Evolutionary conservation across 2,329 filamentous ascomycete genomes (phyloP), one percentile per base, ranked within the genome.

Genomic region (Monilinia fructigena): DNA sequence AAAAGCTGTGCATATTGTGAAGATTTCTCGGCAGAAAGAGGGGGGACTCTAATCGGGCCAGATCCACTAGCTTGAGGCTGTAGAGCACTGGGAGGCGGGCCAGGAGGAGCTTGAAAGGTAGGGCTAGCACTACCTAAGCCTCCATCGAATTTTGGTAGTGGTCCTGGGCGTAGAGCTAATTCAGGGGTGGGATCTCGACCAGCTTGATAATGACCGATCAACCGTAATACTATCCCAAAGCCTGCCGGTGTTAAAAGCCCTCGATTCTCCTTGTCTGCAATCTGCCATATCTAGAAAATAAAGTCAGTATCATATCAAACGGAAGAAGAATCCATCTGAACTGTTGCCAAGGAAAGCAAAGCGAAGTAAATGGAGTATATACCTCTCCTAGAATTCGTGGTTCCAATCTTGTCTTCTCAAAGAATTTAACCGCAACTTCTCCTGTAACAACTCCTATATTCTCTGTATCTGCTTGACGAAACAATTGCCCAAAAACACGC

Each of bases 351-450:
- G 12, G 12, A 58, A 63, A 56, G 28, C 35, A 47, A 40, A 54
- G 3, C 18, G 56, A 63, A 55, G 31, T 35, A 40, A 54, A 23
- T 40, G 35, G 35, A 50, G 12, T 48, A 65, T 71, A 23, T 63
- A 94, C 91, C 86, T 96, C 89, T 78, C 94, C 95, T 68, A 99
- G 84, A 59, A 95, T 84, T 69, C 91, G 88, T 64, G 93, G 92
- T 69, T 94, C 88, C 59, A 99, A 83, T 72, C 91, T 89, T 55
- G 95, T 98, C 83, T 95, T 95, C 79, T 98, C 93, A 77, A 99
- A 99, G 82, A 99, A 98, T 77, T 93, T 92, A 78, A 99, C 93
- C 67, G 95, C 95, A 69, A 96, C 86, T 79, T 99, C 95, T 78
- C 95, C 95, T 23, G 95, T 97, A 45, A 99, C 92, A 70, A 98